A percentile compares a stretch with the other conserved stretches of the same genome.
Conservation (phyloP, 306 rosid species). For the Gastrolobium bilobum region DNA sequence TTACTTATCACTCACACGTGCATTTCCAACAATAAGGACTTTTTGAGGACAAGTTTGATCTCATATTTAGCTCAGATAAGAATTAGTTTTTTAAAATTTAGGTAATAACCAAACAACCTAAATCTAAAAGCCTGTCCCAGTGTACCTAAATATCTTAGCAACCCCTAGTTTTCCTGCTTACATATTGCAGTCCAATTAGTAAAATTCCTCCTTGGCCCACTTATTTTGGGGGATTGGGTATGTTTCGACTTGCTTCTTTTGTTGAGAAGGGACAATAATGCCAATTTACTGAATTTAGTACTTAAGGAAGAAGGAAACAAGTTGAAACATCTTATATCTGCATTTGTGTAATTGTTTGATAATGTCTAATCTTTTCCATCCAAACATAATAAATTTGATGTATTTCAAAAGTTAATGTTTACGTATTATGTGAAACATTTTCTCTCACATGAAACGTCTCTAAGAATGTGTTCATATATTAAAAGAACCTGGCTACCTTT, state of each 20-base stretch:
- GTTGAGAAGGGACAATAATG: slow-evolving; percentile 26
- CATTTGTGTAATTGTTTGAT: slow-evolving; percentile 14
- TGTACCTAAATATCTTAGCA: neutral
- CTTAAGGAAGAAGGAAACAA: slow-evolving; percentile 12
- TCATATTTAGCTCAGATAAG: slow-evolving; percentile 4
- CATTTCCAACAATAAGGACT: too few relatives aligned
- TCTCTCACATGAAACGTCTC: neutral
- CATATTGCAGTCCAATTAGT: slow-evolving; percentile 55
- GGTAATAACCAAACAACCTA: neutral
- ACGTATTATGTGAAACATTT: neutral
- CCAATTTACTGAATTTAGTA: neutral
- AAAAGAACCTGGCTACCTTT: slow-evolving; percentile 6
- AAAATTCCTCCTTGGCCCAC: slow-evolving; percentile 59
- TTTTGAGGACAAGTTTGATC: neutral
- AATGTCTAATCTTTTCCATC: slow-evolving; percentile 15
- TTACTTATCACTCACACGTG: too few relatives aligned
- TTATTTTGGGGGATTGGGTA: slow-evolving; percentile 61
- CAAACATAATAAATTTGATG: neutral
- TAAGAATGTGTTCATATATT: neutral
- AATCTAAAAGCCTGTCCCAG: neutral
- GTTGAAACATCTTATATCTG: slow-evolving; percentile 22
- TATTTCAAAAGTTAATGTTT: neutral
- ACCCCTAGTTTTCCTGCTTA: slow-evolving; percentile 37
- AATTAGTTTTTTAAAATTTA: neutral
- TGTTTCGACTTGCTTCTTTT: slow-evolving; percentile 41